phyloP scores from a whole-genome alignment of 306 rosid genomes.

The Rubus parviflorus region DNA sequence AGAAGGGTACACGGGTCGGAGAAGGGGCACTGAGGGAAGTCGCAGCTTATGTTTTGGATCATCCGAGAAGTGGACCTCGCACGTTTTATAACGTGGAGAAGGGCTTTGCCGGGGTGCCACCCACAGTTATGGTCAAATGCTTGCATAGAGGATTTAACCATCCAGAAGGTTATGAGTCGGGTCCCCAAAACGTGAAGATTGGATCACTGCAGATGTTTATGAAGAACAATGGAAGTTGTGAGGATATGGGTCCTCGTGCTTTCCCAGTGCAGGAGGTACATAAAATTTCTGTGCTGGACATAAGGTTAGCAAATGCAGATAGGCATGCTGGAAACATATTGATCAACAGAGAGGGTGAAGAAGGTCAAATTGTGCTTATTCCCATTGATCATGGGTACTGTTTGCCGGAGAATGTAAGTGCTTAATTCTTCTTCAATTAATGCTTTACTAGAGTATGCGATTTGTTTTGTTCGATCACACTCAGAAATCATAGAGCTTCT shows the following conservation, averaged over 20 bases:
- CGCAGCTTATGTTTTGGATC: conserved; percentile 90
- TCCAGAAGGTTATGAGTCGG: conserved; percentile 47
- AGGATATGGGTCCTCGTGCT: conserved; percentile 83
- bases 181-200: conserved; percentile 45
- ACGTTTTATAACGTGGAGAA: conserved; percentile 43
- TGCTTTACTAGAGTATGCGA: neutral
- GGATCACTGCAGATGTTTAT: conserved; percentile 93
- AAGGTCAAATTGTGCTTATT: conserved; percentile 54
- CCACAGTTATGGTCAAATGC: conserved; percentile 74
- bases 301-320: conserved; percentile 88
- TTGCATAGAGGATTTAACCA: conserved; percentile 65
- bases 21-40: conserved; percentile 97
- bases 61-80: conserved; percentile 59
- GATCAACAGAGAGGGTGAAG: conserved; percentile 54
- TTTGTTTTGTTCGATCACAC: neutral
- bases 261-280: conserved; percentile 86
- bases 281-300: conserved; percentile 78
- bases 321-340: conserved; percentile 92
- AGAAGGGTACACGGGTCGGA: conserved; percentile 85
- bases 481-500: conserved; percentile 8
- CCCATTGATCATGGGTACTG: conserved; percentile 97
- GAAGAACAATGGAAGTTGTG: conserved; percentile 84
- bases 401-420: conserved; percentile 75
- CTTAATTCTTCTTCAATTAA: neutral
- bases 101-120: conserved; percentile 94